phyloP scores from a whole-genome alignment of 371 early-diverging fungal genomes.

The Aphelidium insulamus region DNA sequence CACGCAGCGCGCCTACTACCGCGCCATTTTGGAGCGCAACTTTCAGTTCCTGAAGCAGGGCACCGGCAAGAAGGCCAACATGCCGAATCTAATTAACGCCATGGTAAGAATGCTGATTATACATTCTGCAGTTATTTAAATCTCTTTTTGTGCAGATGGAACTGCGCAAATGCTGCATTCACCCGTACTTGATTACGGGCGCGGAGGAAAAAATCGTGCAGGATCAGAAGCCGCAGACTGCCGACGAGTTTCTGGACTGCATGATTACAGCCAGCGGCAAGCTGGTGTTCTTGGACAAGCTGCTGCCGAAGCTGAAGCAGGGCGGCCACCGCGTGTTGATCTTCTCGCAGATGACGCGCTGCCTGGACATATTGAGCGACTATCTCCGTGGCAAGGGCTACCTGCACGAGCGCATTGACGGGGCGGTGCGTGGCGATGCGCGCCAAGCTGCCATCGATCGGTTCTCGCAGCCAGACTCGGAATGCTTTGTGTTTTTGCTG shows the following conservation, averaged over 20 bases:
- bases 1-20: conserved; percentile 65
- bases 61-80: conserved; percentile 9
- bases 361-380: conserved; percentile 73
- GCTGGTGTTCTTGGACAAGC: conserved; percentile 64
- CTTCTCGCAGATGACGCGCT: conserved; percentile 79
- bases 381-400: conserved; percentile 47
- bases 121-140: too few relatives aligned
- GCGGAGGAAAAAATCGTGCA: conserved; percentile 60
- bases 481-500: conserved; percentile 63
- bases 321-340: conserved; percentile 81
- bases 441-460: conserved; percentile 91
- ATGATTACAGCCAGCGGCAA: conserved; percentile 74
- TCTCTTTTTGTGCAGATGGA: conserved; percentile 29
- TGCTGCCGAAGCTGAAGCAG: conserved; percentile 48
- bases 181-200: conserved; percentile 59
- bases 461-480: conserved; percentile 44
- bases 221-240: conserved; percentile 27
- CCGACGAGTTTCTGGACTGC: conserved; percentile 43
- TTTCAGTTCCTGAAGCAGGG: conserved; percentile 49
- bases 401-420: conserved; percentile 64
- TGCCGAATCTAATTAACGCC: conserved; percentile 34
- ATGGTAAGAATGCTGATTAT: conserved; percentile 14
- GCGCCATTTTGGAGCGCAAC: conserved; percentile 78
- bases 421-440: conserved; percentile 57
- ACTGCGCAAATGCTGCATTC: conserved; percentile 67